phyloP scores from a whole-genome alignment of 2,329 filamentous ascomycete genomes.

The Neonectria ditissima region DNA sequence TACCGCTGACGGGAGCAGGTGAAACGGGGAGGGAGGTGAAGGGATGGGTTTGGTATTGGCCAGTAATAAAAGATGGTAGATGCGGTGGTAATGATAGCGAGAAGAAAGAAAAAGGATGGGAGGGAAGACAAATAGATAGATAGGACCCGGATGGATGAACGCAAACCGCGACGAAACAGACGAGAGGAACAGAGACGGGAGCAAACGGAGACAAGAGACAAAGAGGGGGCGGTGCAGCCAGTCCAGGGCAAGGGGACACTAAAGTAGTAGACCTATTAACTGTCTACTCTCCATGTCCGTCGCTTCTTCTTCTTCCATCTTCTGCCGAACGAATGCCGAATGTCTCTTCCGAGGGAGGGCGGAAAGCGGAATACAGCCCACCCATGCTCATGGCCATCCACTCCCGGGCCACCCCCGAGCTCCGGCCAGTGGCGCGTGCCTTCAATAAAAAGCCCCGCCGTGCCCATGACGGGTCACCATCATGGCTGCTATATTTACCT shows the following conservation, averaged over 20 bases:
- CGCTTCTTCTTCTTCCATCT: neutral
- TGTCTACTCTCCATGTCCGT: neutral
- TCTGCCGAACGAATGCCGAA: slow-evolving; percentile 38
- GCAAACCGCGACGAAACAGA: neutral
- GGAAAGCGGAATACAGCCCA: slow-evolving; percentile 26
- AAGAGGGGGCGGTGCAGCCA: neutral
- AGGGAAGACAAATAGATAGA: neutral
- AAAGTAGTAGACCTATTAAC: slow-evolving; percentile 9
- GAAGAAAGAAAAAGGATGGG: neutral
- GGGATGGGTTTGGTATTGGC: slow-evolving; percentile 4
- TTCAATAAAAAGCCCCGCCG: slow-evolving; percentile 24
- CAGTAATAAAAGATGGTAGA: neutral
- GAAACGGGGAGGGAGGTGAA: neutral
- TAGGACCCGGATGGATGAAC: neutral
- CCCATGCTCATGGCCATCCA: slow-evolving; percentile 3
- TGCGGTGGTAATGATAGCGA: slow-evolving; percentile 5
- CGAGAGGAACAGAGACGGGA: neutral
- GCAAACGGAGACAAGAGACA: neutral
- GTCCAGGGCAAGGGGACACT: slow-evolving; percentile 5
- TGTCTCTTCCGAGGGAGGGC: slow-evolving; percentile 39
- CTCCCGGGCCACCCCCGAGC: slow-evolving; percentile 22
- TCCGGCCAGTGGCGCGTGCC: slow-evolving; percentile 31
- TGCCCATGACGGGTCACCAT: slow-evolving; percentile 22
- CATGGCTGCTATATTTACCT: slow-evolving; percentile 14
- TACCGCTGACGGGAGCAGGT: slow-evolving; percentile 7